A percentile compares a stretch with the other conserved stretches of the same genome.
Evolutionary conservation across 495 filamentous ascomycete genomes (phyloP).

Genomic region (Xylaria telfairii): DNA sequence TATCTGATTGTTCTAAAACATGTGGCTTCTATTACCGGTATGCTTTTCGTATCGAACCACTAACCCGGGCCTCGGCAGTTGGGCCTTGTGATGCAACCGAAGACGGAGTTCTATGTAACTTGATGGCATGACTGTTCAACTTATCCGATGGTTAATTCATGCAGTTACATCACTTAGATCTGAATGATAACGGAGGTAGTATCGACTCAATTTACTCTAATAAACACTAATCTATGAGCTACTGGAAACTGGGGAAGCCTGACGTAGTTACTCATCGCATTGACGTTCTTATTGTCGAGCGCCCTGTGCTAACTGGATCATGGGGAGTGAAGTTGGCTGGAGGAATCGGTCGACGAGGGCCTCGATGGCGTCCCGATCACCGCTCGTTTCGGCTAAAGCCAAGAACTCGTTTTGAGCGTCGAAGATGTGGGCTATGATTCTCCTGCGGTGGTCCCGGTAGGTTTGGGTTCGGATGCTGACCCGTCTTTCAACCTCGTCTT

Average conservation of each 20-base stretch:
- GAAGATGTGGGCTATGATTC: conserved; percentile 16
- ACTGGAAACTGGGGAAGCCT: conserved; percentile 17
- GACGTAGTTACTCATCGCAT: not conserved
- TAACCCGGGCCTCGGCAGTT: conserved; percentile 17
- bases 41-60: conserved; percentile 1
- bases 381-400: conserved; percentile 8
- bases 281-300: not conserved
- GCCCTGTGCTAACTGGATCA: not conserved
- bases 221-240: not conserved
- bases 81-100: not conserved
- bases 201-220: not conserved
- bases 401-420: conserved; percentile 5
- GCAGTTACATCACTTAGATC: not conserved
- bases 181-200: not conserved
- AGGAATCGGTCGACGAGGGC: conserved; percentile 15
- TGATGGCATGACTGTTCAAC: not conserved
- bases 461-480: conserved; percentile 8
- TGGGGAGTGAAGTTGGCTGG: not conserved
- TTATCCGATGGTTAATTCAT: conserved; percentile 13
- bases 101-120: not conserved
- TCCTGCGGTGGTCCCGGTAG: conserved; percentile 18
- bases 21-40: not conserved
- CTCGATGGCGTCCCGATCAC: conserved; percentile 7
- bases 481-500: conserved; percentile 12
- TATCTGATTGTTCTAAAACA: conserved; percentile 2